Evolutionary conservation across 2,329 filamentous ascomycete genomes (phyloP).

Genomic region (Colletotrichum lentis): DNA sequence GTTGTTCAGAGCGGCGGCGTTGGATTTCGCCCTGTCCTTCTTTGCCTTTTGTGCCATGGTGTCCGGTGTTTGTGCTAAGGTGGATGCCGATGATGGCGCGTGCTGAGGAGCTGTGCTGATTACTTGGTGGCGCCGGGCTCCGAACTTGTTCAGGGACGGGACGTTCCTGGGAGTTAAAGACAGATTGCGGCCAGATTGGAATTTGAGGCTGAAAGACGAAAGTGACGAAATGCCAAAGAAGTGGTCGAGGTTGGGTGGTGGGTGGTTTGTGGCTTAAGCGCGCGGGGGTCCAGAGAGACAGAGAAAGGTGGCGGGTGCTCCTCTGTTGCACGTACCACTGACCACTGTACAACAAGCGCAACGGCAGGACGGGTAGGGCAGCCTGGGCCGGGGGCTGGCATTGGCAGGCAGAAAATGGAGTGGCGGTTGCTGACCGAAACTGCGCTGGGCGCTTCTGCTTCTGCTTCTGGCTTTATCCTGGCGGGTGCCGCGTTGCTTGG

Average conservation of each 20-base stretch:
- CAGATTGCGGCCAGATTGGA: constrained; percentile 16
- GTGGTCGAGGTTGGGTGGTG: neutral
- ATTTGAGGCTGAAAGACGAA: constrained; percentile 29
- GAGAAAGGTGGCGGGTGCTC: constrained; percentile 21
- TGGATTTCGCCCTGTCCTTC: constrained; percentile 77
- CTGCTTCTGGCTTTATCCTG: neutral
- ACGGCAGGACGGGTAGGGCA: too few species aligned
- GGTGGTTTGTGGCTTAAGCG: constrained; percentile 30
- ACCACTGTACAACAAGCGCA: too few species aligned
- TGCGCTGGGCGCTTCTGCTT: constrained; percentile 23
- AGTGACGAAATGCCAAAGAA: constrained; percentile 26
- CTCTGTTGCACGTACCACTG: constrained; percentile 10
- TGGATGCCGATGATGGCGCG: constrained; percentile 14
- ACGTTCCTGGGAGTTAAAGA: constrained; percentile 18
- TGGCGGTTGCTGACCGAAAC: neutral
- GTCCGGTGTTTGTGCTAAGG: neutral
- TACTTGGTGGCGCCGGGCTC: neutral
- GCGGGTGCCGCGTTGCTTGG: constrained; percentile 30
- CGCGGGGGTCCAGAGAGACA: constrained; percentile 11
- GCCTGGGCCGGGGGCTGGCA: constrained; percentile 18
- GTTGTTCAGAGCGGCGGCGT: constrained; percentile 77
- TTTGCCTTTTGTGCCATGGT: constrained; percentile 70
- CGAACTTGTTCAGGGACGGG: neutral
- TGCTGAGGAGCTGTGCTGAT: constrained; percentile 1
- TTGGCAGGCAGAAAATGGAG: constrained; percentile 14